Percentiles rank a stretch among this genome's conserved stretches.
Evolutionary conservation across 495 filamentous ascomycete genomes (phyloP).

Genomic region (Poronia punctata): DNA sequence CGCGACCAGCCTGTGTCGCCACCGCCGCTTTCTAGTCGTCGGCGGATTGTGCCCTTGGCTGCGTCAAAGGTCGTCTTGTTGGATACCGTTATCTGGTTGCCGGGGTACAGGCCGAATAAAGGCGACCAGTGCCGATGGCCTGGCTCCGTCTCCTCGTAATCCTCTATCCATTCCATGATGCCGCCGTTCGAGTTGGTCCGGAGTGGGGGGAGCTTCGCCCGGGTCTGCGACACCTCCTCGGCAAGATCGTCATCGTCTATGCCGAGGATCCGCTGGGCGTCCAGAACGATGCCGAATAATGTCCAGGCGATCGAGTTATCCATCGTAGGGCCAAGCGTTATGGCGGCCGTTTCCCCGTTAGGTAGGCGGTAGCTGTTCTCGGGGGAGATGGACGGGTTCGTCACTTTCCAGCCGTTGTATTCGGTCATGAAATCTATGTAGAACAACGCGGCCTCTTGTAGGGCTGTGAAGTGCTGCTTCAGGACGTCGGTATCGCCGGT

Average conservation of each 20-base stretch:
- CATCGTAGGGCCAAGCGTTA: slow-evolving; percentile 40
- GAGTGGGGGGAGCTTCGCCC: background rate
- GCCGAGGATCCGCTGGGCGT: slow-evolving; percentile 15
- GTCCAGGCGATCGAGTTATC: slow-evolving; percentile 39
- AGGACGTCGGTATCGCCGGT: background rate
- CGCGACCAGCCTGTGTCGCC: slow-evolving; percentile 45
- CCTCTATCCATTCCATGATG: slow-evolving; percentile 36
- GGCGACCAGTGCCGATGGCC: slow-evolving; percentile 38
- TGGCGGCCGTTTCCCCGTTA: slow-evolving; percentile 22
- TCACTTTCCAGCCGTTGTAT: slow-evolving; percentile 27
- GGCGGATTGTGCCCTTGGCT: slow-evolving; percentile 30
- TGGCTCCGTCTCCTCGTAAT: slow-evolving; percentile 35
- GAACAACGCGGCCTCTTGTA: slow-evolving; percentile 33
- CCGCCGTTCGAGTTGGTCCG: slow-evolving; percentile 17
- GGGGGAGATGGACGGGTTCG: slow-evolving; percentile 43
- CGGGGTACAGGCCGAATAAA: slow-evolving; percentile 35
- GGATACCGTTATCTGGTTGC: slow-evolving; percentile 22
- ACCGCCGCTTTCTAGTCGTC: slow-evolving; percentile 35
- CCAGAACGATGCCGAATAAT: slow-evolving; percentile 30
- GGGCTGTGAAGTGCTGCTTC: background rate
- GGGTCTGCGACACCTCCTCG: background rate
- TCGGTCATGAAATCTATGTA: slow-evolving; percentile 41
- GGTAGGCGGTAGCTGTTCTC: slow-evolving; percentile 40
- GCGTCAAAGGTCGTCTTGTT: slow-evolving; percentile 13
- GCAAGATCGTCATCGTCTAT: slow-evolving; percentile 17